These are phyloP conservation scores for Tephrocybe sp. DNA, from an alignment of 768 basidiomycete species.

Conservation along the genomic window DNA sequence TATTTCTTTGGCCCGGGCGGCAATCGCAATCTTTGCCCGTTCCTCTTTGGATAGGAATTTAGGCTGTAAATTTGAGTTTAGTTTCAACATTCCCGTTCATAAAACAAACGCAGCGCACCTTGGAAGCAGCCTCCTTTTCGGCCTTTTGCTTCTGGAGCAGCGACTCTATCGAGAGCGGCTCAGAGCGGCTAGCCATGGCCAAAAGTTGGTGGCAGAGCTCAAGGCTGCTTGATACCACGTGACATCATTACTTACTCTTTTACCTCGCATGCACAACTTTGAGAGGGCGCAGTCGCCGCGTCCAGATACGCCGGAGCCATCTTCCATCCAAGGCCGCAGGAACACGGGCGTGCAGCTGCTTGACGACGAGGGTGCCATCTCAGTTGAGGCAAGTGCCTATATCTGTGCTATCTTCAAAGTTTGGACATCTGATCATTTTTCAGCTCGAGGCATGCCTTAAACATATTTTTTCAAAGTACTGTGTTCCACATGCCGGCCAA, in stretches of 20 bases:
- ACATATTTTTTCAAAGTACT: conserved; percentile 80
- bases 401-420: neutral
- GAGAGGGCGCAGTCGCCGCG: conserved; percentile 44
- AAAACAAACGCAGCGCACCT: conserved; percentile 43
- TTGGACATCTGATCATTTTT: conserved; percentile 2
- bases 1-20: conserved; percentile 83
- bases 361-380: conserved; percentile 68
- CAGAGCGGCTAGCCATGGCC: conserved; percentile 36
- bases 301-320: conserved; percentile 61
- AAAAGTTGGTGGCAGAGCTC: neutral
- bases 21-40: conserved; percentile 84
- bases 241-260: neutral
- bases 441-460: conserved; percentile 69
- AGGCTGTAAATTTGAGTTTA: conserved; percentile 62
- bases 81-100: too few species aligned
- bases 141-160: conserved; percentile 83
- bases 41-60: conserved; percentile 94
- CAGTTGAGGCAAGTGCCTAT: conserved; percentile 46
- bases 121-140: conserved; percentile 88
- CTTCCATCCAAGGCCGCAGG: conserved; percentile 55
- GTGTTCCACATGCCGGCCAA: conserved; percentile 39
- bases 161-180: conserved; percentile 87
- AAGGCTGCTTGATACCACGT: neutral
- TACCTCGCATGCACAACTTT: conserved; percentile 11
- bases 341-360: conserved; percentile 56